Conservation (phyloP, 2,329 filamentous ascomycete genomes). For the Ophiocordyceps sinensis region DNA sequence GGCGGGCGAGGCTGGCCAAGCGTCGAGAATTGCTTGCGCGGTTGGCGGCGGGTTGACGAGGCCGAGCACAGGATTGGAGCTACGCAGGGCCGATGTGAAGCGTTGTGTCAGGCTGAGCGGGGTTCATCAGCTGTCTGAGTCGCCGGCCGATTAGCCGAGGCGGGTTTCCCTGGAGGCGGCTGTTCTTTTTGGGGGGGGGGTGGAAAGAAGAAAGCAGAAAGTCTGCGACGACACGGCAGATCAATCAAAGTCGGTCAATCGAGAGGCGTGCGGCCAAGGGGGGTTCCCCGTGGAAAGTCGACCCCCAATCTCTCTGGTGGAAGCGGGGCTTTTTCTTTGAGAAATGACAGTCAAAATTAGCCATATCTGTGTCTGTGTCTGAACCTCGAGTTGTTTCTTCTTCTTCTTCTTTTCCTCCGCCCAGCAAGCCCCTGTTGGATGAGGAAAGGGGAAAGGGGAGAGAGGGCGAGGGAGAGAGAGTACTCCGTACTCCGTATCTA, state of each 20-base stretch:
- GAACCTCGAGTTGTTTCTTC: no score
- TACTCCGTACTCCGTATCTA: no score
- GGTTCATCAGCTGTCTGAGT: conserved; percentile 1
- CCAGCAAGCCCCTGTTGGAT: no score
- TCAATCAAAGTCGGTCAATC: neutral
- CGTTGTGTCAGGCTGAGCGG: conserved; percentile 1
- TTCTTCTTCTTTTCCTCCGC: no score
- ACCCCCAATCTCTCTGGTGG: neutral
- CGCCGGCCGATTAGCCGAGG: neutral
- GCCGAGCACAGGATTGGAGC: conserved; percentile 3
- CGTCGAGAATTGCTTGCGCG: conserved; percentile 7
- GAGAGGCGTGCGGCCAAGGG: neutral
- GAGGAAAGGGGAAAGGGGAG: no score
- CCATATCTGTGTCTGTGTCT: no score
- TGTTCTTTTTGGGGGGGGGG: neutral
- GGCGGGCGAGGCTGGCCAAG: neutral
- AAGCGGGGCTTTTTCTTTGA: neutral
- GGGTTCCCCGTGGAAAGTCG: neutral
- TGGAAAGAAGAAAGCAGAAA: neutral
- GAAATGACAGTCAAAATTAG: no score
- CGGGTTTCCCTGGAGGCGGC: neutral
- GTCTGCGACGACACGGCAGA: neutral
- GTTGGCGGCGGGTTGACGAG: conserved; percentile 21
- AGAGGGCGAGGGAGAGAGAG: no score
- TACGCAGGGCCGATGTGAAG: conserved; percentile 5